These are phyloP conservation scores for Zygoascus hellenicus DNA, from an alignment of 1,139 yeast genomes.

Conservation along the genomic window DNA sequence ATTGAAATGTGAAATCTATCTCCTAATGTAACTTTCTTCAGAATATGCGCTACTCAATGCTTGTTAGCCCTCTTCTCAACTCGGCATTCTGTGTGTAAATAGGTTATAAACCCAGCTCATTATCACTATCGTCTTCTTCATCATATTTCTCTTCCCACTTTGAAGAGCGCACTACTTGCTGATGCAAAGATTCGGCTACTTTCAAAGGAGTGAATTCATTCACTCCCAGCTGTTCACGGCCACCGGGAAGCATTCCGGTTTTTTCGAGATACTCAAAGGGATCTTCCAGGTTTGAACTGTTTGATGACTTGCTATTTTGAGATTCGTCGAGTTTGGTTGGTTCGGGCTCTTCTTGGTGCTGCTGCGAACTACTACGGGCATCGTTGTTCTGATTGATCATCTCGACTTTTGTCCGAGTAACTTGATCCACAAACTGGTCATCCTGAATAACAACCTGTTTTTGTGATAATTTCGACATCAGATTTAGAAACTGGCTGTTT, in stretches of 20 bases:
- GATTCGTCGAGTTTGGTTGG: background rate
- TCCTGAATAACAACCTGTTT: conserved; percentile 31
- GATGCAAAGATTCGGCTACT: background rate
- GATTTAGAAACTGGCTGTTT: conserved; percentile 35
- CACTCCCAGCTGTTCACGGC: conserved; percentile 2
- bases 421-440: conserved; percentile 31
- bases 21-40: no score
- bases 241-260: conserved; percentile 7
- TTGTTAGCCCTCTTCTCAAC: no score
- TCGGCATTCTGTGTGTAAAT: no score
- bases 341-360: background rate
- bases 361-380: background rate
- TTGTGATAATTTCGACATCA: conserved; percentile 36
- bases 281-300: background rate
- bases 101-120: no score
- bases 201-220: conserved; percentile 6
- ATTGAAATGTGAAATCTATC: no score
- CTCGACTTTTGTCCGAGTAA: background rate
- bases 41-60: no score
- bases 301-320: background rate
- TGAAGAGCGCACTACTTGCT: background rate
- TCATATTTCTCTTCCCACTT: conserved; percentile 5
- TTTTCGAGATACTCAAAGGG: conserved; percentile 2
- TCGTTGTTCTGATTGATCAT: background rate
- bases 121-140: background rate